Evolutionary conservation across 2,329 filamentous ascomycete species (phyloP).

Genomic region (Corynespora cassiicola): DNA sequence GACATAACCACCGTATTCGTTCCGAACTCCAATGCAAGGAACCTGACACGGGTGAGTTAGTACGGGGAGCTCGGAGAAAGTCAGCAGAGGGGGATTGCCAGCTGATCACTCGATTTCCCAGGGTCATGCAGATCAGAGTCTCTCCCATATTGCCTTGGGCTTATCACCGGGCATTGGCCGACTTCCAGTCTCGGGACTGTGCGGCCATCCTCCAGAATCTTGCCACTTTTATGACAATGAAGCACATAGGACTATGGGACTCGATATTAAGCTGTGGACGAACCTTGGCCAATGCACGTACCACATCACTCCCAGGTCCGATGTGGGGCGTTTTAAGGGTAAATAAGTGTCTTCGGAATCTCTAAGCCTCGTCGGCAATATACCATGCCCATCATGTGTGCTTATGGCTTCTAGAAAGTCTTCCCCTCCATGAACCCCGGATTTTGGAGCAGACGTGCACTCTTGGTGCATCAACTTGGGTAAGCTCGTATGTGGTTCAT

Average conservation of each 20-base stretch:
- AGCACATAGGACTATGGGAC: constrained; percentile 9
- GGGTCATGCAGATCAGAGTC: constrained; percentile 5
- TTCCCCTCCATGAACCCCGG: constrained; percentile 16
- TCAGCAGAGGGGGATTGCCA: too few relatives aligned
- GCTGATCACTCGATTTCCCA: constrained; percentile 3
- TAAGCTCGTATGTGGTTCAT: constrained; percentile 7
- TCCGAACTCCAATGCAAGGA: too few relatives aligned
- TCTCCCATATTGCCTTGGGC: constrained; percentile 3
- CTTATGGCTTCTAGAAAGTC: constrained; percentile 28
- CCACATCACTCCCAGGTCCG: constrained; percentile 11
- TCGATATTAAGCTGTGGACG: constrained; percentile 12
- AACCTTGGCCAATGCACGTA: constrained; percentile 12
- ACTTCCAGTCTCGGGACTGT: constrained; percentile 7
- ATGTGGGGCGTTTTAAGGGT: constrained; percentile 25
- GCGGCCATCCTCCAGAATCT: constrained; percentile 26
- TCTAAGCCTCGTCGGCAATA: constrained; percentile 31
- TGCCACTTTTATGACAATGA: constrained; percentile 15
- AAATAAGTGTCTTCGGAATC: constrained; percentile 27
- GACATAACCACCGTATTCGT: too few relatives aligned
- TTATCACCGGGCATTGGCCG: constrained; percentile 3
- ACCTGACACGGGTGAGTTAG: too few relatives aligned
- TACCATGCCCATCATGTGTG: constrained; percentile 27
- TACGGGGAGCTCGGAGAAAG: too few relatives aligned
- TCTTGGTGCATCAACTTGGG: constrained; percentile 12
- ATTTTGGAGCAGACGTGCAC: constrained; percentile 17